Evolutionary conservation across 495 filamentous ascomycete species (phyloP).

Genomic region (Penicillium salamii): DNA sequence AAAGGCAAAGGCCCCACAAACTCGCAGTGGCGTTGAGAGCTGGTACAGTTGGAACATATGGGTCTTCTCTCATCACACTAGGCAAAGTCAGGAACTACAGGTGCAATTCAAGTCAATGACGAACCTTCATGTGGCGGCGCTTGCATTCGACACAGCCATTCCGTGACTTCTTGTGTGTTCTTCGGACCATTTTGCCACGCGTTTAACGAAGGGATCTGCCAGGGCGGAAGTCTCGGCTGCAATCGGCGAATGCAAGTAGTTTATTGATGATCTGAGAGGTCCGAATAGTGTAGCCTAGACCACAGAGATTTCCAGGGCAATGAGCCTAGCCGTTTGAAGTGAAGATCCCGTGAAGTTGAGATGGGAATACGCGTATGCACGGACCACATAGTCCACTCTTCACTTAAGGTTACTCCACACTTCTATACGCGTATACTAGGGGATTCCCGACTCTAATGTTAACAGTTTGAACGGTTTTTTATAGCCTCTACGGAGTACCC

Average conservation of each 20-base stretch:
- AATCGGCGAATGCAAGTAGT: background rate
- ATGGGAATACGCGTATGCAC: conserved; percentile 13
- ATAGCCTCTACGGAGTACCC: no score
- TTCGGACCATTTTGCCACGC: conserved; percentile 27
- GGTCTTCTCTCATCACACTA: conserved; percentile 39
- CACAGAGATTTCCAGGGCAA: background rate
- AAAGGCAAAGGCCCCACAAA: background rate
- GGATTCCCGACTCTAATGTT: background rate
- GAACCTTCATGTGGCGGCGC: conserved; percentile 38
- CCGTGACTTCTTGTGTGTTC: conserved; percentile 36
- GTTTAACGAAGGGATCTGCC: background rate
- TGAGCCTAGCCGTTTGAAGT: background rate
- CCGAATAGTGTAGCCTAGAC: background rate
- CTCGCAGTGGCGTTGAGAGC: conserved; percentile 26
- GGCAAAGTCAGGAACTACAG: background rate
- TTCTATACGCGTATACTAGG: background rate
- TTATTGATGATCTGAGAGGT: background rate
- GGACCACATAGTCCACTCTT: conserved; percentile 2
- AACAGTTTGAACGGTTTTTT: no score
- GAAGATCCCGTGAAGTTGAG: background rate
- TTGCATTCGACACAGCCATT: conserved; percentile 39
- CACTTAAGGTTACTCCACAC: background rate
- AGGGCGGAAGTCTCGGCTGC: background rate
- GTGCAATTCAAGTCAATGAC: background rate
- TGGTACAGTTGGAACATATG: conserved; percentile 33